Evolutionary conservation across 192 early-diverging fungal genomes (phyloP), one percentile per base, ranked within the genome.

Genomic region (Cladochytrium replicatum): DNA sequence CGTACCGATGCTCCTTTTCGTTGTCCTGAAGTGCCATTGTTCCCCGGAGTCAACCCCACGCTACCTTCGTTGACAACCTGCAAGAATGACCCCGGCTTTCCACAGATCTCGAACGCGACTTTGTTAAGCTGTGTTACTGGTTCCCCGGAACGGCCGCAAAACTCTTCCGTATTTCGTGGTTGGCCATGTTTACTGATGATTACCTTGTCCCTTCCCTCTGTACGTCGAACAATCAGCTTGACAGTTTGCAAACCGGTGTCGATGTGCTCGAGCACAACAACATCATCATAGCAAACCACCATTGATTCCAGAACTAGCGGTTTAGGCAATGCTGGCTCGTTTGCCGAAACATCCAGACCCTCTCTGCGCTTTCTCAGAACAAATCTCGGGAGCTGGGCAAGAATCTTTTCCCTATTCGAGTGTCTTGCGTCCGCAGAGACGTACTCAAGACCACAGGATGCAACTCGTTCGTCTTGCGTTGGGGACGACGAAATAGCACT

Each of bases 61-160:
- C 19, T 29, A 1, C 29, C 8, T 37, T 40, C 46, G 28, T 61
- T 63, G n/a, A n/a, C n/a, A n/a, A 25, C 26, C 26, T 37, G 23
- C 6, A 57, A 22, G 40, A 53, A 64, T 3, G 31, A 32, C 11
- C 45, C 49, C 1, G 74, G 48, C 31, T 80, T 61, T 9, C 76
- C 74, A 1, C 68, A 74, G 43, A 89, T 74, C 60, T 91, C 84
- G 57, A 93, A 81, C 0, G 88, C 88, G 13, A 93, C 78, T 71
- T 93, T 93, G 69, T 93, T 87, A 40, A 93, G 60, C 60, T 89
- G 88, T 13, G 85, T 85, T 1, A 93, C 81, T 1, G 91, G 86
- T 55, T 93, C 91, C 26, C 86, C 86, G 22, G 37, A 6, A 6
- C 25, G 21, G 7, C 25, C n/a, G 41, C 21, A 19, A 15, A 13